Conservation (phyloP, 2,329 filamentous ascomycete species). For the Pyrenochaeta sp. region DNA sequence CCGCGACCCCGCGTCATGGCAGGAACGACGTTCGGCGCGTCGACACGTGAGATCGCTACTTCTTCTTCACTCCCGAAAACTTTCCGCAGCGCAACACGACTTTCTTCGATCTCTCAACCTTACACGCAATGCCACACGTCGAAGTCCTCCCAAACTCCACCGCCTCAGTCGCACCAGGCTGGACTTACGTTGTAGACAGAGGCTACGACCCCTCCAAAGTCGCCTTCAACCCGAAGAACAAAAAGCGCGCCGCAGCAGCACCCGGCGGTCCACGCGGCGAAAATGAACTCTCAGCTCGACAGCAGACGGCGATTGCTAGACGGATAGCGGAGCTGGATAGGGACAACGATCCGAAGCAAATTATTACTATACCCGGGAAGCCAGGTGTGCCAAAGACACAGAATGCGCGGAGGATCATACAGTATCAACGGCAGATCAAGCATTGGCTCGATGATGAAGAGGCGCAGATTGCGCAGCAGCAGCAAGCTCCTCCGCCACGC, state of each 20-base stretch:
- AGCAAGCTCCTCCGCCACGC: slow-evolving; percentile 30
- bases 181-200: slow-evolving; percentile 88
- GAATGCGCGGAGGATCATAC: slow-evolving; percentile 75
- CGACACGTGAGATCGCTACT: slow-evolving; percentile 20
- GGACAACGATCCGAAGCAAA: slow-evolving; percentile 66
- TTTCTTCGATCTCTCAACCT: slow-evolving; percentile 48
- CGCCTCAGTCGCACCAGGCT: slow-evolving; percentile 79
- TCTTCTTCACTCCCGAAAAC: slow-evolving; percentile 14
- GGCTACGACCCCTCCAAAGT: slow-evolving; percentile 65
- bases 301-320: slow-evolving; percentile 81
- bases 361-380: slow-evolving; percentile 55
- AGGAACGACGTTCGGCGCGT: slow-evolving; percentile 13
- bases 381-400: slow-evolving; percentile 61
- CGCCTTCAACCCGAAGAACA: slow-evolving; percentile 60
- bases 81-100: slow-evolving; percentile 9
- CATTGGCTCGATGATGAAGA: slow-evolving; percentile 84
- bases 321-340: slow-evolving; percentile 84
- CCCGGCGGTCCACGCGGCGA: slow-evolving; percentile 46
- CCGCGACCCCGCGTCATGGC: slow-evolving; percentile 8
- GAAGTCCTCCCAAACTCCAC: slow-evolving; percentile 78
- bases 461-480: slow-evolving; percentile 66
- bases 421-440: slow-evolving; percentile 82
- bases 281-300: slow-evolving; percentile 77
- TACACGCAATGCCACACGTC: slow-evolving; percentile 79
- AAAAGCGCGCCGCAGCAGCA: slow-evolving; percentile 71